These are phyloP conservation scores for Dioszegia aurantiaca DNA, from an alignment of 768 basidiomycete genomes.

Conservation along the genomic window DNA sequence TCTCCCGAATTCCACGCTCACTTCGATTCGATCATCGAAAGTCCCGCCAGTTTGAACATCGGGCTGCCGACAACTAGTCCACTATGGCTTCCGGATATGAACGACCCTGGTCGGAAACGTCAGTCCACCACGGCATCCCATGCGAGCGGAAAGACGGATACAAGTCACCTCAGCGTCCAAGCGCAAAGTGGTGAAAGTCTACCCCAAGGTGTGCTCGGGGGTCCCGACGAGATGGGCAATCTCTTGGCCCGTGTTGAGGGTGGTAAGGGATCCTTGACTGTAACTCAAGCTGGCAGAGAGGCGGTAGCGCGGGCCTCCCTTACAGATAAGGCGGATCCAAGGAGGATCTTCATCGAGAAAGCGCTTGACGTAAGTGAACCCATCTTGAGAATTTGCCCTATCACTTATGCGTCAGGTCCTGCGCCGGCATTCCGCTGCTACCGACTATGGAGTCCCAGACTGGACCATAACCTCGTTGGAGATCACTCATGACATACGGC, in stretches of 20 bases:
- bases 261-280: not conserved
- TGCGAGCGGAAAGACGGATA: constrained; percentile 7
- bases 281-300: not conserved
- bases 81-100: constrained; percentile 4
- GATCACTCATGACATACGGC: constrained; percentile 66
- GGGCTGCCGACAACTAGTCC: not conserved
- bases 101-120: not conserved
- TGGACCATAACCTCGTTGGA: constrained; percentile 61
- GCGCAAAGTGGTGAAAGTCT: constrained; percentile 1
- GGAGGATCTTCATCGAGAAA: constrained; percentile 28
- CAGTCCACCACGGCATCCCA: not conserved
- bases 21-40: not conserved
- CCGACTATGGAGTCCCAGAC: constrained; percentile 34
- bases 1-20: not conserved
- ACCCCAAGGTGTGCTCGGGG: not conserved
- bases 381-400: not conserved
- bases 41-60: constrained; percentile 1
- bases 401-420: constrained; percentile 12
- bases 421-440: constrained; percentile 26
- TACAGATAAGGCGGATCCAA: constrained; percentile 13
- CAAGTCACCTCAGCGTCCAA: constrained; percentile 11
- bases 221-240: constrained; percentile 1
- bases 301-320: not conserved
- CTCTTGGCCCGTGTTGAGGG: no score
- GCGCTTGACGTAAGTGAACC: constrained; percentile 31